A percentile compares a stretch with the other conserved stretches of the same genome.
Conservation (phyloP, 108 stramenopile species). For the Poteriospumella lacustris region DNA sequence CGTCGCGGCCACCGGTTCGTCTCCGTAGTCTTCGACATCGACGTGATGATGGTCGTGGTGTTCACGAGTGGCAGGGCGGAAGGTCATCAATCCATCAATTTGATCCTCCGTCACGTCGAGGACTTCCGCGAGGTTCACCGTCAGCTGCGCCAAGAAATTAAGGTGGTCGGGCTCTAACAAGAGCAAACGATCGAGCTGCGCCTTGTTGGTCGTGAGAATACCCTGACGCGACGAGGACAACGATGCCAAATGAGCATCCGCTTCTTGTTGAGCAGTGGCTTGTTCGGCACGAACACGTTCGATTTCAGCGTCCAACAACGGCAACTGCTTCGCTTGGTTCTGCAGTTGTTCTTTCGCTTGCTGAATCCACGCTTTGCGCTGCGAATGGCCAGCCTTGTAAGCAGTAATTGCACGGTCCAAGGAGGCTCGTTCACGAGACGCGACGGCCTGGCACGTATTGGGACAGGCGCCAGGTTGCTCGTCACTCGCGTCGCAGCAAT, state of each 20-base stretch:
- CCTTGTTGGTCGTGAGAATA: not conserved
- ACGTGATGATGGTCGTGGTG: not conserved
- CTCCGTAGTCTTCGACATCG: not conserved
- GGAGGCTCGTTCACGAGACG: not conserved
- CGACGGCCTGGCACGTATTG: constrained; percentile 27
- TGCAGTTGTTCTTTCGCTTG: not conserved
- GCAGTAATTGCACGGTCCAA: not conserved
- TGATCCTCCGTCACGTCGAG: not conserved
- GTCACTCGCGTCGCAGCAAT: constrained; percentile 61
- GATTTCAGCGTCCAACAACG: not conserved
- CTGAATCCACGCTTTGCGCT: not conserved
- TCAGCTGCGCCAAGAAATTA: not conserved
- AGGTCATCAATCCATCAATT: not conserved
- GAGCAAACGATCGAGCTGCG: not conserved
- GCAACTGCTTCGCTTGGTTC: not conserved
- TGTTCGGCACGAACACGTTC: not conserved
- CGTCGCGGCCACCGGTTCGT: not conserved
- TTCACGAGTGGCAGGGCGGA: not conserved
- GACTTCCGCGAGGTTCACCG: not conserved
- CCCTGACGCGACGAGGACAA: not conserved
- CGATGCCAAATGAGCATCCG: not conserved
- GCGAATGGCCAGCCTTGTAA: not conserved
- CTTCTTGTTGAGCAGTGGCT: not conserved
- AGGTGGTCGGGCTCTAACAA: not conserved
- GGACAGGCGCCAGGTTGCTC: constrained; percentile 34